phyloP scores from a whole-genome alignment of 768 basidiomycete genomes.

The Boletus speciosus region DNA sequence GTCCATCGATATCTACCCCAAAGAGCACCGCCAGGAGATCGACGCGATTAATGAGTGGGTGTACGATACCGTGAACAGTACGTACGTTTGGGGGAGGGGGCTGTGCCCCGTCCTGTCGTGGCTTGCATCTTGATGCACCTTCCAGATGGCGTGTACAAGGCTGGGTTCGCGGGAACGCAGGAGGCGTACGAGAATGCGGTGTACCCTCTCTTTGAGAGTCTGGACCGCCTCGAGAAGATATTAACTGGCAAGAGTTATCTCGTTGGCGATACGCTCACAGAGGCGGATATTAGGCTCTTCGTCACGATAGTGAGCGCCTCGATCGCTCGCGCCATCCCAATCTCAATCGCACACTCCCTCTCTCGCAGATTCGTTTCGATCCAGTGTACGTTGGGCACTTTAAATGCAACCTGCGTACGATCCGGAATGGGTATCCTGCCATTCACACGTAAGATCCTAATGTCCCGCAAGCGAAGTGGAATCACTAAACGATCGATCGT shows the following conservation, averaged over 20 bases:
- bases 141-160: conserved; percentile 80
- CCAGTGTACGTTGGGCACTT: conserved; percentile 89
- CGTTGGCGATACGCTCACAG: conserved; percentile 78
- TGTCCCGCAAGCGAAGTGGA: neutral
- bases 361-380: conserved; percentile 74
- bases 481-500: neutral
- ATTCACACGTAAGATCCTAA: conserved; percentile 49
- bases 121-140: neutral
- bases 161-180: conserved; percentile 83
- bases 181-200: conserved; percentile 80
- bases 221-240: conserved; percentile 79
- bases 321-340: neutral
- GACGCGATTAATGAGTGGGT: conserved; percentile 85
- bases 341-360: neutral
- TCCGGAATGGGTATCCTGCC: conserved; percentile 84
- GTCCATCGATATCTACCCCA: conserved; percentile 74
- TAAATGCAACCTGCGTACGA: conserved; percentile 86
- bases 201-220: conserved; percentile 64
- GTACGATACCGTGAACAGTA: conserved; percentile 82
- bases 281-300: conserved; percentile 82
- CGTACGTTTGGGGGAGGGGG: conserved; percentile 20
- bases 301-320: conserved; percentile 74
- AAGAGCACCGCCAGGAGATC: conserved; percentile 66
- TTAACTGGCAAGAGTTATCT: conserved; percentile 79
- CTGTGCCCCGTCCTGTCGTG: neutral